Evolutionary conservation across 2,329 filamentous ascomycete genomes (phyloP), one percentile per base, ranked within the genome.

Genomic region (Monilinia fructigena): DNA sequence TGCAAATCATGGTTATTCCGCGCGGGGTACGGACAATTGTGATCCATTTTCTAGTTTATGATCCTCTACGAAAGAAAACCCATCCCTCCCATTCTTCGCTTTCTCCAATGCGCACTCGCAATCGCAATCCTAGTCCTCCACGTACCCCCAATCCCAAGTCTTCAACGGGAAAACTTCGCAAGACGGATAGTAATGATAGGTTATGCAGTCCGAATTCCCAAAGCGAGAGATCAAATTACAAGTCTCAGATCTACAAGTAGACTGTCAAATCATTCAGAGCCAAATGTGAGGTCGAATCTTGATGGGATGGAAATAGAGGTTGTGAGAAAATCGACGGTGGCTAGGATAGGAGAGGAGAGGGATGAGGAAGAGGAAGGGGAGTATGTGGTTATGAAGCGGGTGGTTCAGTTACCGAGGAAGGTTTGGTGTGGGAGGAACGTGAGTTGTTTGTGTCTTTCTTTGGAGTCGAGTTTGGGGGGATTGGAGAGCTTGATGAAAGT

Each of bases 1-100:
- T 68, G 67, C 59, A 68, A 48, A 66, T 72, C 3, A 63, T 72
- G 18, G 42, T 56, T 2, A 47, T 72, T 2, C 69, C 67, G 0
- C 61, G 47, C 31, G 68, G 66, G n/a, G 63, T 64, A 10, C 55
- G 65, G 1, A 65, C 35, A 12, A 31, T 72, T 4, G 38, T 65
- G 0, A 26, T 65, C 7, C 20, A 40, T 71, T 23, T 69, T 50
- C 38, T 71, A 47, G 67, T 61, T 42, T 59, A 26, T 5, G 48
- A 63, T 42, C 58, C 58, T 1, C 7, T 26, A 16, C 28, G n/a
- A 0, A 50, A 38, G 31, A 12, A 20, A 4, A 2, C 47, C 8
- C 20, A 11, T 0, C n/a, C 20, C 23, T 7, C 47, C 0, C 20
- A 8, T 42, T 2, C 40, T 10, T 1, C 40, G 12, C 40, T 1